Percentiles rank a stretch among this genome's conserved stretches.
These are phyloP conservation scores for Mucor circinelloides DNA, from an alignment of 371 early-diverging fungal species.

Conservation along the genomic window DNA sequence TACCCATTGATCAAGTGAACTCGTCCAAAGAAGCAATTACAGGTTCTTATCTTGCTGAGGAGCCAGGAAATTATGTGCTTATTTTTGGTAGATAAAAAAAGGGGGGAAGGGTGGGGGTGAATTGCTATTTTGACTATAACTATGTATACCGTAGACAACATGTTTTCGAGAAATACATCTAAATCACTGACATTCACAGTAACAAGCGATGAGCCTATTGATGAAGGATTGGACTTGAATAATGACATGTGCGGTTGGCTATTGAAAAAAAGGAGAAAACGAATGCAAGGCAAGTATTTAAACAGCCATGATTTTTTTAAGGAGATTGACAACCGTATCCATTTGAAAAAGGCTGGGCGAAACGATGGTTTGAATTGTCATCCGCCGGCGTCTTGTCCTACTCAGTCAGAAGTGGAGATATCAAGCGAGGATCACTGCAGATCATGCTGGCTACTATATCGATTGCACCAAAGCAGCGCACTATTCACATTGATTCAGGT, in stretches of 20 bases:
- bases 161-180: constrained; percentile 87
- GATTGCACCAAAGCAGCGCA: constrained; percentile 57
- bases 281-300: constrained; percentile 65
- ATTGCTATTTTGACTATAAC: neutral
- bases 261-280: constrained; percentile 83
- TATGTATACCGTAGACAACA: constrained; percentile 63
- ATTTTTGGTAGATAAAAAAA: constrained; percentile 37
- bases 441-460: constrained; percentile 62
- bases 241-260: constrained; percentile 65
- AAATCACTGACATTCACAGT: constrained; percentile 85
- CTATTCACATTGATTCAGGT: constrained; percentile 83
- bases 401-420: constrained; percentile 54
- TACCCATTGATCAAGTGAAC: constrained; percentile 23
- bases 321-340: neutral
- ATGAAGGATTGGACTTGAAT: constrained; percentile 18
- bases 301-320: neutral
- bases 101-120: neutral
- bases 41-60: constrained; percentile 32
- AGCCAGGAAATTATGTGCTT: constrained; percentile 45
- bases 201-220: constrained; percentile 25
- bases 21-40: constrained; percentile 10
- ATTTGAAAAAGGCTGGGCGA: constrained; percentile 61
- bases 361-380: constrained; percentile 67
- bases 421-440: constrained; percentile 74
- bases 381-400: constrained; percentile 61